These are phyloP conservation scores for Pythium myriotylum DNA, from an alignment of 352 stramenopile genomes.

Conservation along the genomic window DNA sequence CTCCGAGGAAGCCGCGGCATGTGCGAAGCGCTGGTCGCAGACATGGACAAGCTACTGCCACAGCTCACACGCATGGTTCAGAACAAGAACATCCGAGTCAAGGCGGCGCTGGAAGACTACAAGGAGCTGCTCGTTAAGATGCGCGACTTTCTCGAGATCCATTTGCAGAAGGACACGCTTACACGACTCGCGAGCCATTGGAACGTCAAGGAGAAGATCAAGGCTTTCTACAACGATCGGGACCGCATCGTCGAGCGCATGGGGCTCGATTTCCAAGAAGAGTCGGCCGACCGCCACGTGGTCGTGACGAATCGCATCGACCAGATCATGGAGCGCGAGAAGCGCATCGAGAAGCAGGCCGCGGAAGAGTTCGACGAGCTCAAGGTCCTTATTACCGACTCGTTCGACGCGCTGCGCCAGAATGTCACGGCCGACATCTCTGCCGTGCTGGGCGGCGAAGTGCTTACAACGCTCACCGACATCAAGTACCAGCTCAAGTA, in stretches of 20 bases:
- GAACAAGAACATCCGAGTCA: conserved; percentile 7
- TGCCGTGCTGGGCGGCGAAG: not conserved
- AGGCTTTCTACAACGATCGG: conserved; percentile 20
- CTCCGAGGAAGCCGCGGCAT: conserved; percentile 24
- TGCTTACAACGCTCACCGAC: conserved; percentile 10
- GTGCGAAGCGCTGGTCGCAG: conserved; percentile 18
- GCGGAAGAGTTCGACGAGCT: not conserved
- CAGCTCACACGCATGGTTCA: conserved; percentile 1
- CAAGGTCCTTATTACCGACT: not conserved
- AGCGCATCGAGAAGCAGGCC: conserved; percentile 5
- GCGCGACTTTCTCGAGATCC: conserved; percentile 9
- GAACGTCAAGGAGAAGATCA: conserved; percentile 23
- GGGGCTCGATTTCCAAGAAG: conserved; percentile 6
- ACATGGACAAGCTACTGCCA: conserved; percentile 6
- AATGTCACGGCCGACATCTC: not conserved
- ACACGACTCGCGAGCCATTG: conserved; percentile 11
- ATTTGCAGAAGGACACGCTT: conserved; percentile 9
- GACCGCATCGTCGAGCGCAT: conserved; percentile 4
- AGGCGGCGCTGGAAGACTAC: not conserved
- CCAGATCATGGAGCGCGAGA: not conserved
- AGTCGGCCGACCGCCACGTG: conserved; percentile 3
- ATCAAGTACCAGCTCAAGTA: conserved; percentile 24
- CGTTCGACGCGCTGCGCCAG: too few species aligned
- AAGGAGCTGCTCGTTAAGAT: conserved; percentile 1
- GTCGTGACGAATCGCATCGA: not conserved